Percentiles rank a stretch among this genome's conserved stretches.
phyloP scores from a whole-genome alignment of 306 rosid species.

The Abrus precatorius region DNA sequence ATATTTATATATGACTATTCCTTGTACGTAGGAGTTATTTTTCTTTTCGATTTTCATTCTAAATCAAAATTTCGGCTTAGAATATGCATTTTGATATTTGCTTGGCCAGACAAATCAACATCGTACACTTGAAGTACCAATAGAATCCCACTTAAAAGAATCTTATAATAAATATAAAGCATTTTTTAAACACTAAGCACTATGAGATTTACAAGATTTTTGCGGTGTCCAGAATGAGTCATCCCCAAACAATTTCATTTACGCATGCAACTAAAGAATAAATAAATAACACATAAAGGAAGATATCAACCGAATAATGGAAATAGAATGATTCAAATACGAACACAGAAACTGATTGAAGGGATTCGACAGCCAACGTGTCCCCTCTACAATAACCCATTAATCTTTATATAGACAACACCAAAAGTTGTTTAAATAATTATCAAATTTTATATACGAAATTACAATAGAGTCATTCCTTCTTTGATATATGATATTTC shows the following conservation, averaged over 20 bases:
- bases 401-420: constrained; percentile 8
- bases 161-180: background rate
- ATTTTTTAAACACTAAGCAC: background rate
- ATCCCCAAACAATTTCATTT: constrained; percentile 17
- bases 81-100: constrained; percentile 9
- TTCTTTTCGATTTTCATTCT: background rate
- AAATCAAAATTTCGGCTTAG: background rate
- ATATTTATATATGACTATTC: background rate
- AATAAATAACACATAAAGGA: constrained; percentile 40
- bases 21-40: background rate
- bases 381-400: background rate
- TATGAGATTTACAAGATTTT: constrained; percentile 8
- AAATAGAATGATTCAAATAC: constrained; percentile 31
- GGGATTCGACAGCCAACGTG: constrained; percentile 38
- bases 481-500: background rate
- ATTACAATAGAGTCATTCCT: constrained; percentile 35
- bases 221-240: background rate
- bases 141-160: constrained; percentile 39
- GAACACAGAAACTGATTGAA: background rate
- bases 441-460: constrained; percentile 15
- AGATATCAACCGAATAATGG: background rate
- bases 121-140: constrained; percentile 13
- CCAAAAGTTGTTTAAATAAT: constrained; percentile 40
- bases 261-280: constrained; percentile 45
- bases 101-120: background rate